Conservation (phyloP, 1,139 yeast species). For the Lizanozyma gosingica region DNA sequence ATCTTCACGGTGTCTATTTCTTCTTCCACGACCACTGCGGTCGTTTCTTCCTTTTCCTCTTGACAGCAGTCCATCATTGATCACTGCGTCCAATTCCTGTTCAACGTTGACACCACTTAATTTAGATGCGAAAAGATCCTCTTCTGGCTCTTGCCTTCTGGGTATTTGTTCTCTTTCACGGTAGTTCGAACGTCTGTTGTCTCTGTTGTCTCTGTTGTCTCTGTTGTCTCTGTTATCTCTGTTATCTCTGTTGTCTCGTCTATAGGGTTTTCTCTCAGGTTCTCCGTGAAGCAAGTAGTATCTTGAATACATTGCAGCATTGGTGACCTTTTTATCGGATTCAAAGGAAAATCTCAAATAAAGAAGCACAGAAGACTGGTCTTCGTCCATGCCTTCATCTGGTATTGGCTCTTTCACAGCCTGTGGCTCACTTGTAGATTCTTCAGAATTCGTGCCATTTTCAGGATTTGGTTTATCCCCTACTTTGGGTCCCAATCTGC, state of each 20-base stretch:
- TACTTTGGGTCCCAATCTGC: constrained; percentile 5
- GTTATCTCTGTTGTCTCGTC: neutral
- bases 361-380: constrained; percentile 32
- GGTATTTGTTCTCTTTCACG: too few relatives aligned
- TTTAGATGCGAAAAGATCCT: neutral
- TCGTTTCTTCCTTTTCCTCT: neutral
- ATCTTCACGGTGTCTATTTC: neutral
- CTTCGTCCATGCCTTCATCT: constrained; percentile 29
- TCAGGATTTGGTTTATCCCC: constrained; percentile 6
- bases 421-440: constrained; percentile 15
- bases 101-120: neutral
- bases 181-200: too few relatives aligned
- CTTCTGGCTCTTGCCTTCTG: neutral
- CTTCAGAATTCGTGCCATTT: constrained; percentile 7
- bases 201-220: neutral
- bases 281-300: constrained; percentile 70
- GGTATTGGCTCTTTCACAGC: constrained; percentile 16
- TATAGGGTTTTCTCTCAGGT: constrained; percentile 39
- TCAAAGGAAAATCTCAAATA: constrained; percentile 42
- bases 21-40: neutral
- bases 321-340: constrained; percentile 49
- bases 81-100: neutral
- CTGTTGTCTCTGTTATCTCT: neutral
- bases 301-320: constrained; percentile 52
- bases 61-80: too few relatives aligned